Percentiles rank a stretch among this genome's conserved stretches.
phyloP scores from a whole-genome alignment of 83 land plant species.

The Diphasiastrum complanatum region DNA sequence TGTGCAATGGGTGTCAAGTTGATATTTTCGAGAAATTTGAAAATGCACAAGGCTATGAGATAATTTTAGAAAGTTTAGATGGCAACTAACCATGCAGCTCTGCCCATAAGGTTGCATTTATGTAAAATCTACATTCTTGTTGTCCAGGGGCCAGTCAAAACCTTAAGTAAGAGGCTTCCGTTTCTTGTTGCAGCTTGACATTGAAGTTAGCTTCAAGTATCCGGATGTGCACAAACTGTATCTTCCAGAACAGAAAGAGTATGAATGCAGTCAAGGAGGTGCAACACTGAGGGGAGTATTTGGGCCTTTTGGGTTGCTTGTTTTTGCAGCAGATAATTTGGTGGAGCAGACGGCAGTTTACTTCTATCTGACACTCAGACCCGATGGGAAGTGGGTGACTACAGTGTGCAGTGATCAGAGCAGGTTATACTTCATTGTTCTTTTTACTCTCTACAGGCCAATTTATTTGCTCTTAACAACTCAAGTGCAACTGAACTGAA shows the following conservation, averaged over 20 bases:
- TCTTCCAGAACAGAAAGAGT: constrained; percentile 2
- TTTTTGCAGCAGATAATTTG: constrained; percentile 47
- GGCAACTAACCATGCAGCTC: too few species aligned
- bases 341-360: constrained; percentile 83
- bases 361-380: constrained; percentile 54
- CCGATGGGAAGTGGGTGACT: constrained; percentile 44
- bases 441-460: too few species aligned
- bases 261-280: constrained; percentile 56
- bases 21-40: too few species aligned
- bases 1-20: too few species aligned
- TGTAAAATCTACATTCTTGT: too few species aligned
- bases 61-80: too few species aligned
- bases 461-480: too few species aligned
- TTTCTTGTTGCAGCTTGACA: constrained; percentile 75
- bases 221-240: constrained; percentile 22
- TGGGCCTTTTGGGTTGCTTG: constrained; percentile 89
- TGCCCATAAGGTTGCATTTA: too few species aligned
- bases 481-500: too few species aligned
- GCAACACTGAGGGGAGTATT: constrained; percentile 45
- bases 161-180: too few species aligned
- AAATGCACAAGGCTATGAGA: too few species aligned
- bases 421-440: constrained; percentile 40
- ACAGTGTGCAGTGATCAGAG: constrained; percentile 76
- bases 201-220: constrained; percentile 52
- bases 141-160: too few species aligned